These are phyloP conservation scores for Austroboletus novae-zelandiae DNA, from an alignment of 1,284 basidiomycete genomes.

Conservation along the genomic window DNA sequence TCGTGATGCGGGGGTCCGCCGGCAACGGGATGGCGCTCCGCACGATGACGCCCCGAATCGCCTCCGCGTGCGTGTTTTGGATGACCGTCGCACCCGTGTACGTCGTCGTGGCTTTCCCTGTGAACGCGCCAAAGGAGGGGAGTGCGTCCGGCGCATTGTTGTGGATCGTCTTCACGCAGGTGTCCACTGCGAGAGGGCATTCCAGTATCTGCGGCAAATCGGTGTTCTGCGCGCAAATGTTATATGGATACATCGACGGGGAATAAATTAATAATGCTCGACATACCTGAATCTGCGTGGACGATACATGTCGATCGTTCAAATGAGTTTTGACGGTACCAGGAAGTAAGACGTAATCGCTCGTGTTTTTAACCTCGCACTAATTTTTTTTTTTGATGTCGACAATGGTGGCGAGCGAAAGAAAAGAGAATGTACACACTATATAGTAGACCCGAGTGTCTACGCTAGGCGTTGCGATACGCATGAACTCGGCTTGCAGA, in stretches of 20 bases:
- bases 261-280: no score
- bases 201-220: slow-evolving; percentile 20
- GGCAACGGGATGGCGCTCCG: slow-evolving; percentile 21
- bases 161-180: slow-evolving; percentile 15
- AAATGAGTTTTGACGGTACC: slow-evolving; percentile 23
- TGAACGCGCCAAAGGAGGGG: slow-evolving; percentile 4
- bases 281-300: slow-evolving; percentile 17
- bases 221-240: slow-evolving; percentile 7
- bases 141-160: slow-evolving; percentile 11
- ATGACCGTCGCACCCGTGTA: slow-evolving; percentile 18
- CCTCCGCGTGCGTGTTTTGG: slow-evolving; percentile 14
- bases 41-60: slow-evolving; percentile 16
- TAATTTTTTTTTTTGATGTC: slow-evolving; percentile 1
- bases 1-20: slow-evolving; percentile 22
- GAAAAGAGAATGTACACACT: slow-evolving; percentile 1
- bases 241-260: not conserved
- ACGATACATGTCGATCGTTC: slow-evolving; percentile 24
- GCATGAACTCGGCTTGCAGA: slow-evolving; percentile 20
- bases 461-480: slow-evolving; percentile 18
- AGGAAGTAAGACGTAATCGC: slow-evolving; percentile 17
- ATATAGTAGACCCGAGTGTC: slow-evolving; percentile 21
- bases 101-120: slow-evolving; percentile 12
- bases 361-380: slow-evolving; percentile 24
- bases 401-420: not conserved
- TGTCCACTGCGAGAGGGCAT: slow-evolving; percentile 20